phyloP scores from a whole-genome alignment of 768 basidiomycete species.

The Paxillus ammoniavirescens region DNA sequence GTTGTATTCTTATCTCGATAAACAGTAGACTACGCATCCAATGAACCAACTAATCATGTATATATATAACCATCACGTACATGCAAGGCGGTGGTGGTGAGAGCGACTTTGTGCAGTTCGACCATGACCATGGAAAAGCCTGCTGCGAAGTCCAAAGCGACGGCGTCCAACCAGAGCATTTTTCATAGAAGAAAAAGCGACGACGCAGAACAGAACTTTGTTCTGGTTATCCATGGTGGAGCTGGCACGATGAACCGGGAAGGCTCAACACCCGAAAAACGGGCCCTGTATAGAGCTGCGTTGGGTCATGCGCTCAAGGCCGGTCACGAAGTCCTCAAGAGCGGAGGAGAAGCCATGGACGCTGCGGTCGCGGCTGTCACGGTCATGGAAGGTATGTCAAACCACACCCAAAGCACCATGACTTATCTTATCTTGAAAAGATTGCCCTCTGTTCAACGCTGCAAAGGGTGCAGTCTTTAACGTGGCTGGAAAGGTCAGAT shows the following conservation, averaged over 20 bases:
- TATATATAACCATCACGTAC: too few relatives aligned
- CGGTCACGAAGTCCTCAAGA: constrained; percentile 59
- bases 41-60: too few relatives aligned
- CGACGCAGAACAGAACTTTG: constrained; percentile 20
- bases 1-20: too few relatives aligned
- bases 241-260: constrained; percentile 67
- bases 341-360: constrained; percentile 81
- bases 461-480: constrained; percentile 86
- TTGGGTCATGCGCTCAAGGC: constrained; percentile 55
- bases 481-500: constrained; percentile 66
- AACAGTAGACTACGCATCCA: too few relatives aligned
- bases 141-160: not conserved
- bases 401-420: not conserved
- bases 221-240: constrained; percentile 78
- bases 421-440: constrained; percentile 33
- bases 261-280: constrained; percentile 58
- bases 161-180: not conserved
- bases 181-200: constrained; percentile 8
- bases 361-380: constrained; percentile 75
- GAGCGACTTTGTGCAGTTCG: not conserved
- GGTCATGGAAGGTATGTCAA: constrained; percentile 60
- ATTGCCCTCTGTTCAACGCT: constrained; percentile 75
- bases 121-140: constrained; percentile 9
- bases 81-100: too few relatives aligned
- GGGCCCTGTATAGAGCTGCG: constrained; percentile 53